Evolutionary conservation across 352 stramenopile genomes (phyloP), one percentile per base, ranked within the genome.

Genomic region (Pythium phragmitis): DNA sequence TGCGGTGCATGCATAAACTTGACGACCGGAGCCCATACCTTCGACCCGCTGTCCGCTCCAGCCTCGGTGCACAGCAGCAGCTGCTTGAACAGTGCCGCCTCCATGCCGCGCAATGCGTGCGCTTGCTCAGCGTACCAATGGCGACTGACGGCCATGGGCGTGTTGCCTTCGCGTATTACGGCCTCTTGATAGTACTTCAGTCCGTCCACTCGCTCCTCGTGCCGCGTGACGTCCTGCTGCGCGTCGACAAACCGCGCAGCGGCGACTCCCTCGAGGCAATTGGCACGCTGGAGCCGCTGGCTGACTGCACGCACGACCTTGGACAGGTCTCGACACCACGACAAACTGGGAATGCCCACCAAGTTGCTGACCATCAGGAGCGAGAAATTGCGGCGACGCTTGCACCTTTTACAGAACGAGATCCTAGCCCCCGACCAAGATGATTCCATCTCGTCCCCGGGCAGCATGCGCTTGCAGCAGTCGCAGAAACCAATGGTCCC

Each of bases 401-500:
- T 16, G 39, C 39, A 49, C 37, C 7, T n/a, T 4, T 19, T 7
- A 13, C 34, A 39, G 13, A 41, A 28, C 23, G 39, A 41, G 19
- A 50, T 37, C 13, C 0, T 51, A 1, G 6, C 14, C 7, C 37
- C 26, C 21, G 16, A 19, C 12, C 26, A 13, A 5, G 12, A 1
- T 39, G 4, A 14, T 8, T 23, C 5, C 6, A 50, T 41, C 16
- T 60, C 37, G 3, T 49, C 1, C 3, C 8, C 4, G 14, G 53
- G 53, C 23, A 60, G 23, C 33, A 49, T 47, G 26, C 53, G 53
- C 19, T 51, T 60, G 53, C 53, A 60, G 23, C 53, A 60, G 39
- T 60, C 41, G 19, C 53, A 60, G 26, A 41, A 46, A 2, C 37
- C 34, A 4, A 12, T 39, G 23, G 0, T 16, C 14, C 36, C 6